Conservation (phyloP, 495 filamentous ascomycete genomes). For the Penicillium argentinense region DNA sequence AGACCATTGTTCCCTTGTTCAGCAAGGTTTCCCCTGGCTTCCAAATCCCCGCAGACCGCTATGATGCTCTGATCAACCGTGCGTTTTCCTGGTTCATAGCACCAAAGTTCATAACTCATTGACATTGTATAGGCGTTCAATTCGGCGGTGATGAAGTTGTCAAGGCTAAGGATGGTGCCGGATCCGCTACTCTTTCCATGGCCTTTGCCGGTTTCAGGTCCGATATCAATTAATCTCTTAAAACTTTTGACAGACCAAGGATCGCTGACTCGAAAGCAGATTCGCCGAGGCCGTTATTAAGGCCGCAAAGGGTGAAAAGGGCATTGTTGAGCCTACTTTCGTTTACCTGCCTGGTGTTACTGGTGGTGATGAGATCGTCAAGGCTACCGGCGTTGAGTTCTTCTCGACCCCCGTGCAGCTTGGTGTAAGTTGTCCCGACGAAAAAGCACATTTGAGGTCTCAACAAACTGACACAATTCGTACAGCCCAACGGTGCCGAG, state of each 20-base stretch:
- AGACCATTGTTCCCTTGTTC: constrained; percentile 97
- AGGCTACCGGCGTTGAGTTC: constrained; percentile 83
- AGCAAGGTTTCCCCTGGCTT: constrained; percentile 80
- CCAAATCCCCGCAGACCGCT: constrained; percentile 80
- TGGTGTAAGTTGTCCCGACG: constrained; percentile 62
- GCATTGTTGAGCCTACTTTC: constrained; percentile 90
- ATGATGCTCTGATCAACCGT: constrained; percentile 85
- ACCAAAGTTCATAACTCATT: not conserved
- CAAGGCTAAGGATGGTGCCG: constrained; percentile 93
- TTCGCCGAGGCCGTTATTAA: constrained; percentile 93
- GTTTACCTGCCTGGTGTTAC: constrained; percentile 89
- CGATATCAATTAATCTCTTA: too few relatives aligned
- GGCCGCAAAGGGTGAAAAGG: constrained; percentile 82
- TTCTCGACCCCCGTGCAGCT: constrained; percentile 96
- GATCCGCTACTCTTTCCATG: constrained; percentile 96
- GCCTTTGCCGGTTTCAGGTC: constrained; percentile 94
- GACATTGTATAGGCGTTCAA: constrained; percentile 66
- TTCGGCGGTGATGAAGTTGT: constrained; percentile 99
- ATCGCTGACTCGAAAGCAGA: constrained; percentile 46
- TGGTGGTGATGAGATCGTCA: constrained; percentile 79
- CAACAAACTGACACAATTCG: constrained; percentile 15
- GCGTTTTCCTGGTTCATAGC: constrained; percentile 22
- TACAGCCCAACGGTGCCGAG: constrained; percentile 75
- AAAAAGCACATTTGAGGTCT: not conserved
- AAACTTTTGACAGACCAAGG: too few relatives aligned